These are phyloP conservation scores for Trametes gibbosa DNA, from an alignment of 768 basidiomycete species.

Conservation along the genomic window DNA sequence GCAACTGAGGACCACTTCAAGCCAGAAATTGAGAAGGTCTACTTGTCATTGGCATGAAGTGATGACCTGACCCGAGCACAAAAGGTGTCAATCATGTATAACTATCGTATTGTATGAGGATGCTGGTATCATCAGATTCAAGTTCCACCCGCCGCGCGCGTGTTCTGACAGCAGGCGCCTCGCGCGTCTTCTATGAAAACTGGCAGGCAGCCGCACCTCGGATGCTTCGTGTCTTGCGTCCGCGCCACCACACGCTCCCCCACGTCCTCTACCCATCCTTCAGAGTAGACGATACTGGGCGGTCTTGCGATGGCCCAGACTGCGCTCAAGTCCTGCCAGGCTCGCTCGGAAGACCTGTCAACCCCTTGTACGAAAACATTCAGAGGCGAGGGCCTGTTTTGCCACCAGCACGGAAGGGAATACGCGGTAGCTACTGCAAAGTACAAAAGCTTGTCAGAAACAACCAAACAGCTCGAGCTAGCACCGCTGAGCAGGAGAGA, in stretches of 20 bases:
- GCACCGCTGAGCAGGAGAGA: background rate
- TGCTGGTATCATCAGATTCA: no score
- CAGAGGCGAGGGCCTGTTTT: background rate
- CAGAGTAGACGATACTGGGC: background rate
- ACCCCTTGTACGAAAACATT: background rate
- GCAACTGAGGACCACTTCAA: slow-evolving; percentile 14
- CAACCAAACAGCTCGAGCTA: background rate
- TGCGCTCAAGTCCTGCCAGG: background rate
- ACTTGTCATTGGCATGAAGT: background rate
- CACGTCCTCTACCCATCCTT: background rate
- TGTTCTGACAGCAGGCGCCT: no score
- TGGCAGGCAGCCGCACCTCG: no score
- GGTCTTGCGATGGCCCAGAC: background rate
- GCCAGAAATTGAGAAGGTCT: background rate
- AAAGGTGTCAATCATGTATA: background rate
- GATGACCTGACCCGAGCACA: no score
- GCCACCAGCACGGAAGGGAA: background rate
- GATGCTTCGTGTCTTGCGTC: background rate
- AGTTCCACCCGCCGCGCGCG: no score
- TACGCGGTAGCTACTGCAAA: background rate
- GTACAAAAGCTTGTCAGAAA: background rate
- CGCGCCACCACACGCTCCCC: background rate
- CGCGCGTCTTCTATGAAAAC: no score
- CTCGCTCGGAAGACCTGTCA: background rate
- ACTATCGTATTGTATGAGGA: background rate